Base-by-base conservation (phyloP, 352 stramenopile genomes). In the Hyaloperonospora brassicae region DNA sequence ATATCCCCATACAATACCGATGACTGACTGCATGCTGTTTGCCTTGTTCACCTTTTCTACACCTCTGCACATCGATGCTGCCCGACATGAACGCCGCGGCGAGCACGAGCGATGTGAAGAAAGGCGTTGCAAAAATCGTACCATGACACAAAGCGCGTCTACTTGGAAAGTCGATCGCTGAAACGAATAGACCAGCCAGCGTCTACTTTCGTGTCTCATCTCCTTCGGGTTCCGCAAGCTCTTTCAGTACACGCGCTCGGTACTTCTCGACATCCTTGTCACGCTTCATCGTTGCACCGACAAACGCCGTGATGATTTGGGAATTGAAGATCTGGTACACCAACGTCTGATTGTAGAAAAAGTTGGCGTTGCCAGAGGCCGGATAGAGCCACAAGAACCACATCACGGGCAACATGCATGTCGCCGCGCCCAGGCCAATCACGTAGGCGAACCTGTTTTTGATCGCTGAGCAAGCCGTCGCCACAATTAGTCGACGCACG, bases 321-420 rank as follows among this genome's bases (percentile, higher is more conserved):
- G 78, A 84, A 57, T 77, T 79, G 55, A 93, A 93, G 51, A 89
- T 79, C 59, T 91, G 83, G 52, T 88, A 93, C 46, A 93, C 79
- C 42, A 93, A 64, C 34, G 83, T 93, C 62, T 91, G 80, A 64
- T 89, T 91, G 68, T 91, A 93, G 52, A 89, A 93, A 59, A 93
- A 93, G 53, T 93, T 93, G n/a, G 83, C 79, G 58, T 93, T 93
- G 21, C 83, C 83, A 9, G 80, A 91, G 11, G 76, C 83, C 6
- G 83, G 80, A 46, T 85, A 93, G 36, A 93, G 55, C 83, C 83
- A 93, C n/a, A 93, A 61, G 50, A 89, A 91, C 72, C 76, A 89
- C 83, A 93, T 93, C 21, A 91, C 73, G 21, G 80, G 80, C 39
- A 93, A 56, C 68, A 93, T 82, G 52, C 71, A 87, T 7, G 76